These are phyloP conservation scores for Spironucleus salmonicida DNA, from an alignment of 208 protist species.

Conservation along the genomic window DNA sequence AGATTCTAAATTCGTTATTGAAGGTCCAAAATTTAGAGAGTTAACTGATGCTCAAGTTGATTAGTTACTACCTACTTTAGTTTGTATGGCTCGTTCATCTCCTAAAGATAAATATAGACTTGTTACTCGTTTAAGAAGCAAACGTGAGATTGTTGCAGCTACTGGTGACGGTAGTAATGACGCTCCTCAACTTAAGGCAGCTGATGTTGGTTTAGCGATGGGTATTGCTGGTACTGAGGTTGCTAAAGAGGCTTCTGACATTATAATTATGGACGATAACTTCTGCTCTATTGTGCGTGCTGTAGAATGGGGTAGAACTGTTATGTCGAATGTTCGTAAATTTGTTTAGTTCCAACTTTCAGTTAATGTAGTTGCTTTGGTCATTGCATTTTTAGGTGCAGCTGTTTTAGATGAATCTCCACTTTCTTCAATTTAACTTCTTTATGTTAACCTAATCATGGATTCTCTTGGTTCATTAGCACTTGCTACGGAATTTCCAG, in stretches of 20 bases:
- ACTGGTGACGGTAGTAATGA: constrained; percentile 65
- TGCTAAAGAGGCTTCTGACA: constrained; percentile 68
- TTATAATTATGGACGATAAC: constrained; percentile 87
- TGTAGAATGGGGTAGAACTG: constrained; percentile 83
- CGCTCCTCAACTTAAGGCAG: constrained; percentile 72
- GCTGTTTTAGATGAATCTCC: constrained; percentile 30
- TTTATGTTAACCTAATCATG: constrained; percentile 98
- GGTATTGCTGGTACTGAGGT: constrained; percentile 78
- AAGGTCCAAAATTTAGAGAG: constrained; percentile 57
- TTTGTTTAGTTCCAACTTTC: constrained; percentile 81
- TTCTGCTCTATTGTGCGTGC: constrained; percentile 85
- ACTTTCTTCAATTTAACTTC: constrained; percentile 55
- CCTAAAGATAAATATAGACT: constrained; percentile 39
- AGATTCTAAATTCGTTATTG: constrained; percentile 33
- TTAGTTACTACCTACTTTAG: constrained; percentile 48
- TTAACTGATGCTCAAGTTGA: constrained; percentile 57
- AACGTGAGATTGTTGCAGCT: constrained; percentile 38
- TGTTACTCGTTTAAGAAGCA: constrained; percentile 19
- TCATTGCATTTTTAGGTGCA: constrained; percentile 68
- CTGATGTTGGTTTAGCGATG: constrained; percentile 91
- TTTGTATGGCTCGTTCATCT: constrained; percentile 52
- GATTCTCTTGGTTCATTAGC: constrained; percentile 87
- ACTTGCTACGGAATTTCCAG: constrained; percentile 77
- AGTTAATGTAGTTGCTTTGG: constrained; percentile 78
- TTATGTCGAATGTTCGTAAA: constrained; percentile 57